phyloP scores from a whole-genome alignment of 169 alveolate genomes.

The Blepharisma undulans region DNA sequence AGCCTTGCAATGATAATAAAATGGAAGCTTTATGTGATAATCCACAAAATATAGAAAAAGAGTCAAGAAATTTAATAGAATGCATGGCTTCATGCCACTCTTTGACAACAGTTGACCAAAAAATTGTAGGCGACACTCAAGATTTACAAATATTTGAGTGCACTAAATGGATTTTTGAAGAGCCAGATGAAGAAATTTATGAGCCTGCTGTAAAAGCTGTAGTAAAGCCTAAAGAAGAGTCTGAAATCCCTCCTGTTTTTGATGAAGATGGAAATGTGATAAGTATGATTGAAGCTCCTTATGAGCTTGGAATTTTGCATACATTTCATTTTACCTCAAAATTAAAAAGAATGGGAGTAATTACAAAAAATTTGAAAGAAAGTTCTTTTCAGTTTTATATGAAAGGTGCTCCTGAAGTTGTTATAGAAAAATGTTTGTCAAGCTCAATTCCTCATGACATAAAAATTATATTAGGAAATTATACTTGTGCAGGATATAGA shows the following conservation, averaged over 20 bases:
- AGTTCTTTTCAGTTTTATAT: conserved; percentile 70
- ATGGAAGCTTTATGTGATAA: not conserved
- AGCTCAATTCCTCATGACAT: conserved; percentile 78
- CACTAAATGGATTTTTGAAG: conserved; percentile 76
- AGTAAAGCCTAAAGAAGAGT: conserved; percentile 37
- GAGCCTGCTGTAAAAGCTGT: conserved; percentile 37
- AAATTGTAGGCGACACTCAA: conserved; percentile 84
- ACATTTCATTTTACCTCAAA: conserved; percentile 86
- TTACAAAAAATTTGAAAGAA: conserved; percentile 77
- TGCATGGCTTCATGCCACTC: conserved; percentile 85
- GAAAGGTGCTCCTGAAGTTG: conserved; percentile 92
- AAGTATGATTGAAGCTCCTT: conserved; percentile 13
- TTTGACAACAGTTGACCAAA: conserved; percentile 68
- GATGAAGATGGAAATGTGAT: conserved; percentile 41
- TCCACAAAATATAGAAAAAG: not conserved
- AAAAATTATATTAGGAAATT: conserved; percentile 69
- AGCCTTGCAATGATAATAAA: not conserved
- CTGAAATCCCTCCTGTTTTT: conserved; percentile 42
- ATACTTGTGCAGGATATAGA: conserved; percentile 78
- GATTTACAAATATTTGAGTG: conserved; percentile 86
- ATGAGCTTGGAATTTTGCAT: conserved; percentile 65
- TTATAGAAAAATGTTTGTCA: conserved; percentile 75
- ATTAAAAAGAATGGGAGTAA: conserved; percentile 84
- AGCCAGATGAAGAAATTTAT: conserved; percentile 55
- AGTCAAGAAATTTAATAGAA: conserved; percentile 51